Evolutionary conservation across 495 filamentous ascomycete genomes (phyloP).

Genomic region (Xylaria bambusicola): DNA sequence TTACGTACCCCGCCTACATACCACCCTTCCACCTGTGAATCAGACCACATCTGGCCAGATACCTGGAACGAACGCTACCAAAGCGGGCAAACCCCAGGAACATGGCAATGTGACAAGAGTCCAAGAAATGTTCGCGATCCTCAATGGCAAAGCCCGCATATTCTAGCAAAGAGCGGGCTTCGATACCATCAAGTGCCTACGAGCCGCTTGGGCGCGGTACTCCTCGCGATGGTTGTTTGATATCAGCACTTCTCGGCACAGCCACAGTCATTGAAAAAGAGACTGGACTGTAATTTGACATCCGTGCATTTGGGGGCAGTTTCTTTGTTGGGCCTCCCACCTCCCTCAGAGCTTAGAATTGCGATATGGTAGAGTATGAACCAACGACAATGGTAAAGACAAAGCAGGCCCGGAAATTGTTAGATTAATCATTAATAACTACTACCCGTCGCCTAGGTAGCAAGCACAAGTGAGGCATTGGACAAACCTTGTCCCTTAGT

Average conservation of each 20-base stretch:
- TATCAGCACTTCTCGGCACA: slow-evolving; percentile 85
- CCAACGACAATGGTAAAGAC: not conserved
- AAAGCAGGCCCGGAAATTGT: not conserved
- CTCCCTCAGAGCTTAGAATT: not conserved
- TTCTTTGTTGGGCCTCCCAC: not conserved
- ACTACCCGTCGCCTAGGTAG: slow-evolving; percentile 8
- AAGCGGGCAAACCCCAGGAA: not conserved
- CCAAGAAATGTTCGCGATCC: slow-evolving; percentile 31
- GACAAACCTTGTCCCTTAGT: slow-evolving; percentile 13
- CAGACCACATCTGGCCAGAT: too few relatives aligned
- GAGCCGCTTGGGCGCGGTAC: slow-evolving; percentile 35
- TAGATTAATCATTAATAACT: slow-evolving; percentile 19
- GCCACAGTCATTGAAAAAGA: slow-evolving; percentile 76
- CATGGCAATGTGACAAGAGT: not conserved
- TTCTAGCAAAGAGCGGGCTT: slow-evolving; percentile 21
- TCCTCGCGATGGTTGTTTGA: slow-evolving; percentile 39
- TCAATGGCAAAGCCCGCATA: slow-evolving; percentile 24
- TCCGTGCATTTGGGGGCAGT: slow-evolving; percentile 68
- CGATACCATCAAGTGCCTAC: slow-evolving; percentile 31
- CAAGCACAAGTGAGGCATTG: slow-evolving; percentile 7
- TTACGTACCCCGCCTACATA: too few relatives aligned
- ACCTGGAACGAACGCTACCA: too few relatives aligned
- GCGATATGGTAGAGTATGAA: not conserved
- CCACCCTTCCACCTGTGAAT: too few relatives aligned
- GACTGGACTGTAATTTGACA: slow-evolving; percentile 98